Conservation (phyloP, 805 yeast genomes). For the Pichia heedii region DNA sequence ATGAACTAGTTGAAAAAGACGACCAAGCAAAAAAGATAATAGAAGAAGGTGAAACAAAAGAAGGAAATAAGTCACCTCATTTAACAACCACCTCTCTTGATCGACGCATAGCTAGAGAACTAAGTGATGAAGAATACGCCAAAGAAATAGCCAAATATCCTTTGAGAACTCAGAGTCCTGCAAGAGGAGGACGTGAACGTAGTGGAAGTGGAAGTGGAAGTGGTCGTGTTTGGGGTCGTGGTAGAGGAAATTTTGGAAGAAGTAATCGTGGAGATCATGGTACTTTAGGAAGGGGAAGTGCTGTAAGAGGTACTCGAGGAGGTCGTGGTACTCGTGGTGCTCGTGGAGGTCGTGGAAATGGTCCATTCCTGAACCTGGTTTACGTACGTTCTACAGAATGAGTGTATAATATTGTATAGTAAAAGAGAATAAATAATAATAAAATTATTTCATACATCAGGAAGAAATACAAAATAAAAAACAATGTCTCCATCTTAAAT, state of each 20-base stretch:
- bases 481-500: no score
- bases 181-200: neutral
- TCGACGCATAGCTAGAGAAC: conserved; percentile 7
- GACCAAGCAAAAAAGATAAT: neutral
- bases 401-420: neutral
- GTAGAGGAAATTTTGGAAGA: conserved; percentile 10
- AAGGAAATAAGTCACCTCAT: neutral
- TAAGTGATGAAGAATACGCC: conserved; percentile 6
- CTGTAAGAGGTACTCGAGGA: conserved; percentile 8
- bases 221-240: conserved; percentile 8
- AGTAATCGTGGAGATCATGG: conserved; percentile 5
- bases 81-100: neutral
- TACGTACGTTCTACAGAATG: neutral
- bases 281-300: conserved; percentile 14
- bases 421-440: neutral
- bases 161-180: no score
- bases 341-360: neutral
- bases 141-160: neutral
- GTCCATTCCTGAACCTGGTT: neutral
- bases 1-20: neutral
- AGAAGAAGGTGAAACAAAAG: neutral
- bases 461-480: neutral
- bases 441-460: no score
- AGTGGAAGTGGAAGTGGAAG: conserved; percentile 10
- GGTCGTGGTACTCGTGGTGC: conserved; percentile 1